Base-by-base conservation (phyloP, 2,329 filamentous ascomycete species). In the Apiospora kogelbergensis region DNA sequence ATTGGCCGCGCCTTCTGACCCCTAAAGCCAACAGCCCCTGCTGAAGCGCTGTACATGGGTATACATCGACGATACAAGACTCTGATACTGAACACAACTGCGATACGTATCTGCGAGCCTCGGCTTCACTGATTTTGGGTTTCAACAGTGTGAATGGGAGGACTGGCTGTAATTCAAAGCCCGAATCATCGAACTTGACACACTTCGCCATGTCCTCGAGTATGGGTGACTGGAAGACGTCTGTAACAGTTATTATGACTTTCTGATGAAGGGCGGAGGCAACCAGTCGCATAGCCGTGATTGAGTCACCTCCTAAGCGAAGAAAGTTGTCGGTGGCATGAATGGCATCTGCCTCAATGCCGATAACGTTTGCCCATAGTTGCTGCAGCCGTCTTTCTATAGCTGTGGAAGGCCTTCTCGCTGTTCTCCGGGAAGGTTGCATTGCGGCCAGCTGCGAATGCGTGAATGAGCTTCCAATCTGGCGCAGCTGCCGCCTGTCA, bases 21-120 rank as follows among this genome's bases (percentile, higher is more conserved):
- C 76, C 71, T 2, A 79, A 63, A 1, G 76, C 74, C 46, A 80
- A 68, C 6, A 80, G 70, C 4, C 76, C 75, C 67, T 76, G 74
- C 48, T 79, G 78, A 1, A 78, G 66, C 5, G 75, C 68, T 3
- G 76, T 73, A 68, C 75, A 76, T 5, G 77, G 77, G 48, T 75
- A 79, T 1, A 76, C 68, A 68, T 79, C 77, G 24, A 75, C 72
- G 24, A 72, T 45, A 20, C 44, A 13, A 22, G 63, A 60, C 24
- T 63, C 57, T 0, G 57, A 7, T 0, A 63, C 30, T 10, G 57
- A 22, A 22, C 57, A 63, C 6, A 63, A 13, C 20, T 33, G 57
- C 2, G 57, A 30, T 40, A 33, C 57, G 7, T 41, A 17, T 41
- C n/a, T 4, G 30, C 57, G 57, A 41, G 30, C 57, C 30, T 2